Conservation (phyloP, 768 basidiomycete species). For the Amyloporia xantha region DNA sequence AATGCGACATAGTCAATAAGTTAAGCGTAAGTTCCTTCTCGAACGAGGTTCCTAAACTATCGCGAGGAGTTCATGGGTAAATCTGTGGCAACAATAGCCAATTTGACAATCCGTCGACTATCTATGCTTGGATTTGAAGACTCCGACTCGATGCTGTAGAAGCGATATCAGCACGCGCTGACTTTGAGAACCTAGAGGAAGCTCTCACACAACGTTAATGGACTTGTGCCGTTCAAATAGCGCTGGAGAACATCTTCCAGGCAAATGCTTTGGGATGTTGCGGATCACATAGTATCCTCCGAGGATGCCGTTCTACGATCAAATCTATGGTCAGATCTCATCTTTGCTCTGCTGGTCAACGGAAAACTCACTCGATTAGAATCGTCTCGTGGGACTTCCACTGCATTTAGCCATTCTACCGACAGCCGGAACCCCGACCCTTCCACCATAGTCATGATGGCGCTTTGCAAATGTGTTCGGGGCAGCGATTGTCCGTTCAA, state of each 20-base stretch:
- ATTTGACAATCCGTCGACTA: conserved; percentile 41
- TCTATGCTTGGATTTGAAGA: conserved; percentile 29
- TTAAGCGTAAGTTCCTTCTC: background rate
- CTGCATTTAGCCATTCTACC: conserved; percentile 43
- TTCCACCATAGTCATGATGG: conserved; percentile 37
- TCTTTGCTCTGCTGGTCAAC: background rate
- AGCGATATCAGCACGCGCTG: background rate
- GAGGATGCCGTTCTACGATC: conserved; percentile 38
- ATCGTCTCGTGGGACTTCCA: conserved; percentile 38
- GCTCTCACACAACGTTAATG: conserved; percentile 42
- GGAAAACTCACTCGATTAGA: conserved; percentile 35
- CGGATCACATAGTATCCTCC: conserved; percentile 46
- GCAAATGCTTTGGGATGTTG: conserved; percentile 36
- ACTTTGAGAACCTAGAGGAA: background rate
- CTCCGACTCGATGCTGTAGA: conserved; percentile 37
- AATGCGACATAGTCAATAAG: background rate
- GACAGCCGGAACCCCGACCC: conserved; percentile 33
- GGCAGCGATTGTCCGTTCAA: conserved; percentile 39
- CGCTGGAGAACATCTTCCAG: conserved; percentile 27
- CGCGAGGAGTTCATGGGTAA: conserved; percentile 11
- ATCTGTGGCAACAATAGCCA: conserved; percentile 46
- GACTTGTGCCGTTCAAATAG: conserved; percentile 45
- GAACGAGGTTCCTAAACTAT: background rate
- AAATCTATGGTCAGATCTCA: background rate
- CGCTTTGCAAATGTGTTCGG: conserved; percentile 33